Percentiles rank a stretch among this genome's conserved stretches.
Conservation (phyloP, 106 monocot species). For the Agapanthus africanus region DNA sequence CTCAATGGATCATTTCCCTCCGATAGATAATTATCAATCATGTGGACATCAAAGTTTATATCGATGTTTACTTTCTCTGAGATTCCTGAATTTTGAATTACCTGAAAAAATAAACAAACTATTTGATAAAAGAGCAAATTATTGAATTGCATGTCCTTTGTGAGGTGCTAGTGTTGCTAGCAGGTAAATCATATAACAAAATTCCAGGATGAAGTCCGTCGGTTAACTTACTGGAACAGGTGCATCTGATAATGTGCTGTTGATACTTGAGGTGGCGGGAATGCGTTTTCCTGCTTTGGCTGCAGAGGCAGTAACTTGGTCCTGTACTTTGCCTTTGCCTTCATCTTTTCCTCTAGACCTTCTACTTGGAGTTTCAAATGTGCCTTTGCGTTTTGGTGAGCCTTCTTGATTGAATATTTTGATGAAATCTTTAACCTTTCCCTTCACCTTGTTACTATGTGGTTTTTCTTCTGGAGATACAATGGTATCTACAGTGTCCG, state of each 20-base stretch:
- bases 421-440: constrained; percentile 82
- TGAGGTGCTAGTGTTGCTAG: background rate
- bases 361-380: constrained; percentile 16
- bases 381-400: constrained; percentile 27
- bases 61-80: constrained; percentile 14
- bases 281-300: constrained; percentile 16
- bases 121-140: background rate
- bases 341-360: constrained; percentile 28
- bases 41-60: constrained; percentile 11
- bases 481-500: constrained; percentile 11
- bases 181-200: background rate
- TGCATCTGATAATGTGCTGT: constrained; percentile 5
- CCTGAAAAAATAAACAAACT: constrained; percentile 33
- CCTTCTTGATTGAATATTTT: constrained; percentile 64
- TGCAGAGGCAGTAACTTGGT: constrained; percentile 9
- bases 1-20: constrained; percentile 21
- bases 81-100: constrained; percentile 18
- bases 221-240: constrained; percentile 11
- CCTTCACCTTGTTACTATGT: constrained; percentile 40
- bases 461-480: constrained; percentile 36
- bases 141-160: background rate
- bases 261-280: background rate
- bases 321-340: constrained; percentile 23
- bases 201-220: background rate
- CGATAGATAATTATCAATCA: constrained; percentile 14